Evolutionary conservation across 306 rosid species (phyloP).

Genomic region (Ziziphus jujuba): DNA sequence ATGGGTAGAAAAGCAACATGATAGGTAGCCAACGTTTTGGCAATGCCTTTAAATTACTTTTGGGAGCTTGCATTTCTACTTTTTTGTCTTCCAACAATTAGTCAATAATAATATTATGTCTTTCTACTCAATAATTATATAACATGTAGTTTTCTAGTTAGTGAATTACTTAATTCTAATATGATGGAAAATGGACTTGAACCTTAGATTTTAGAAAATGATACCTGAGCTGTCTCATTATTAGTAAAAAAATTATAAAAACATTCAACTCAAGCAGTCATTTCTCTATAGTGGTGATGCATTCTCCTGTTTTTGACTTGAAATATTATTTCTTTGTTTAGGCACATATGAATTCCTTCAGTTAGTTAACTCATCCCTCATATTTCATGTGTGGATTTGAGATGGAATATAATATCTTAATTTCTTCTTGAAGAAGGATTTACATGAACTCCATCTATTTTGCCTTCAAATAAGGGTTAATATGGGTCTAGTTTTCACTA

Average conservation of each 20-base stretch:
- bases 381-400: neutral
- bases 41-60: neutral
- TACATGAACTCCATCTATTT: neutral
- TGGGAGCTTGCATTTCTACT: slow-evolving; percentile 1
- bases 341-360: neutral
- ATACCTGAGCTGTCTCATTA: neutral
- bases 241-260: neutral
- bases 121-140: neutral
- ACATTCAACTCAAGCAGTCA: neutral
- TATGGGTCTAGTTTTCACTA: slow-evolving; percentile 7
- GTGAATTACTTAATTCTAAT: slow-evolving; percentile 1
- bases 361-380: slow-evolving; percentile 1
- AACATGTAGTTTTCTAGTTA: neutral
- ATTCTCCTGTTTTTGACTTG: neutral
- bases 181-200: neutral
- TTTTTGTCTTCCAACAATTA: neutral
- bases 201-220: neutral
- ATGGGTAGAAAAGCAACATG: slow-evolving; percentile 74
- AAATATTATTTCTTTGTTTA: no score
- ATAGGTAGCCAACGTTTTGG: slow-evolving; percentile 45
- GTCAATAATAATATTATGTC: neutral
- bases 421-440: no score
- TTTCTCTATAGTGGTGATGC: neutral
- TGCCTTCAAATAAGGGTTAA: neutral
- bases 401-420: neutral